Base-by-base conservation (phyloP, 768 basidiomycete species). In the Paxillus rubicundulus region DNA sequence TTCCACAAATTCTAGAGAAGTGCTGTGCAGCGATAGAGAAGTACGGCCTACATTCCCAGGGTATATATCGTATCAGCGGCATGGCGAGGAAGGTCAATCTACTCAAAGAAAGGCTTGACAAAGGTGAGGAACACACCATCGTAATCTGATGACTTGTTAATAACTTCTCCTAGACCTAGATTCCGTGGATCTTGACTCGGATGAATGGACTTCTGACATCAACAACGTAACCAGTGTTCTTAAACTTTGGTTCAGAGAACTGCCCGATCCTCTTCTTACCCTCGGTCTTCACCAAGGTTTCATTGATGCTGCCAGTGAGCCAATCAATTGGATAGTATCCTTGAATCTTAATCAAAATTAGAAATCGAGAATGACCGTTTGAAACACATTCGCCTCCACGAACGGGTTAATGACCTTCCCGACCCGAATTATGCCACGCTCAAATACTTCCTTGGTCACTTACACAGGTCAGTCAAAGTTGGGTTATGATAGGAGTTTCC, bases 401-500 rank as follows among this genome's bases (percentile, higher is more conserved):
- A 98, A 66, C 85, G 94, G 42, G 94, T 99, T 42, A 99, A 99
- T 63, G 96, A 98, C 59, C 79, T 99, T 48, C 96, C 97, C 12
- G 97, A 99, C 72, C 82, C 97, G n/a, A 98, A 98, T 70, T 99
- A 99, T 64, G 92, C 97, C 2, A 96, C 96, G 1, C 77, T 98
- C 46, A 98, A 98, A 67, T 97, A 81, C 69, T 89, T 98, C 70
- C 78, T 99, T 77, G 93, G 91, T 12, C 97, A 99, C 72, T 75
- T 99, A 55, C 80, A 98, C 72, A 84, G 81, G 95, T 96, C 59
- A 51, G 82, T 51, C 40, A 17, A 18, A 18, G 20, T 27, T 18
- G 21, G 12, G 42, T 34, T 24, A 5, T 55, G 20, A 49, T 40
- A 27, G 28, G 39, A 36, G 46, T 44, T 18, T 27, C 38, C n/a